Evolutionary conservation across 2,329 filamentous ascomycete genomes (phyloP).

Genomic region (Colletotrichum somersetense): DNA sequence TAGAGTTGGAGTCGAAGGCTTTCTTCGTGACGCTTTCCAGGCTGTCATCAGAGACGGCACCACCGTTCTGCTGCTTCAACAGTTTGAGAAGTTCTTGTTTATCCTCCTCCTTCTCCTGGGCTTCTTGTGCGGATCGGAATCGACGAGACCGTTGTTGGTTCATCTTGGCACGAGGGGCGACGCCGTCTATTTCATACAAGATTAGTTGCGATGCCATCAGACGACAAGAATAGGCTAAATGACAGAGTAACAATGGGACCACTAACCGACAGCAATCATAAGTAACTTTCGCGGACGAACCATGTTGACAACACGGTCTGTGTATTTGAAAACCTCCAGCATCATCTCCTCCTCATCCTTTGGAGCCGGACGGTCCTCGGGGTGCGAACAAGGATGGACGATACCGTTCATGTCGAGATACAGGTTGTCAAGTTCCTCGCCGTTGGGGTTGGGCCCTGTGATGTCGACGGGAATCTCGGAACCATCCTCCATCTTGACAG

Average conservation of each 20-base stretch:
- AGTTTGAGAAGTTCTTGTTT: constrained; percentile 90
- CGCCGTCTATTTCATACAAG: constrained; percentile 75
- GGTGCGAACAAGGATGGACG: constrained; percentile 97
- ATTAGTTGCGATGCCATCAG: constrained; percentile 42
- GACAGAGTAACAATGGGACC: background rate
- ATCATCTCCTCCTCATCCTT: constrained; percentile 99
- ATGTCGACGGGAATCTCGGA: constrained; percentile 86
- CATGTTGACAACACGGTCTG: constrained; percentile 99
- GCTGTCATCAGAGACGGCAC: constrained; percentile 71
- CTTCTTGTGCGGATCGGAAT: constrained; percentile 94
- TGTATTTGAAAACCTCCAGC: constrained; percentile 97
- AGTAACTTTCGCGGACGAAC: constrained; percentile 94
- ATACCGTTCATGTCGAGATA: constrained; percentile 99
- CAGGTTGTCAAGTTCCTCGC: constrained; percentile 97
- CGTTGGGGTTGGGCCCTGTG: constrained; percentile 90
- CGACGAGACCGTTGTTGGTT: constrained; percentile 97
- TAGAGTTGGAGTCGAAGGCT: constrained; percentile 89
- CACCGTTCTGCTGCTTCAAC: constrained; percentile 82
- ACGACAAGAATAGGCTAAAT: constrained; percentile 12
- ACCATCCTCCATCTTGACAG: constrained; percentile 84
- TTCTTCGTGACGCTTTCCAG: constrained; percentile 79
- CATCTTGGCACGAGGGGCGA: constrained; percentile 98
- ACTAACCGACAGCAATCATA: constrained; percentile 94
- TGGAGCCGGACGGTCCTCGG: constrained; percentile 90
- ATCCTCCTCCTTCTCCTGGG: constrained; percentile 92